Percentiles rank a stretch among this genome's conserved stretches.
Conservation (phyloP, 768 basidiomycete species). For the Trametes sanguinea region DNA sequence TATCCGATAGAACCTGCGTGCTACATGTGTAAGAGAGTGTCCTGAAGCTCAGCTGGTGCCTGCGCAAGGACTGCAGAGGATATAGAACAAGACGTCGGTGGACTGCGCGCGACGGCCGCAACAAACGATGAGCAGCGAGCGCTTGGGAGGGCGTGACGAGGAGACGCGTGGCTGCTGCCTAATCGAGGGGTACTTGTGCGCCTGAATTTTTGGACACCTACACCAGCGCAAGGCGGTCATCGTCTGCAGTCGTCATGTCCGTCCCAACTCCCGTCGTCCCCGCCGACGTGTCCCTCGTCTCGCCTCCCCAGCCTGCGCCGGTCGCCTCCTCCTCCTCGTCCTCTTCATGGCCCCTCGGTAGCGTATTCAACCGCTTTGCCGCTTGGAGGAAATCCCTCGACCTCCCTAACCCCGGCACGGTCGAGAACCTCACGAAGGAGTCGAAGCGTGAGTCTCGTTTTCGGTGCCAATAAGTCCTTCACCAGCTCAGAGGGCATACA, state of each 20-base stretch:
- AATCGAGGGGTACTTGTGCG: slow-evolving; percentile 12
- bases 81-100: not conserved
- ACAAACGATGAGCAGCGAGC: not conserved
- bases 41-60: no score
- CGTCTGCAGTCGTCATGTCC: slow-evolving; percentile 22
- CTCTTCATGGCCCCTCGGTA: slow-evolving; percentile 55
- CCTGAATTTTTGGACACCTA: slow-evolving; percentile 20
- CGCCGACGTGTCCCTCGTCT: slow-evolving; percentile 6
- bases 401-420: slow-evolving; percentile 88
- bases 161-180: slow-evolving; percentile 12
- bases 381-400: slow-evolving; percentile 81
- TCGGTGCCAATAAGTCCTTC: slow-evolving; percentile 4
- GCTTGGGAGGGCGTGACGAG: slow-evolving; percentile 1
- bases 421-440: slow-evolving; percentile 92
- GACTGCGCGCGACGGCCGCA: not conserved
- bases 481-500: slow-evolving; percentile 33
- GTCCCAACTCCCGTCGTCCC: slow-evolving; percentile 19
- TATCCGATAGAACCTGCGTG: no score
- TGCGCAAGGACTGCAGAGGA: no score
- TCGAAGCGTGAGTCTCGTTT: slow-evolving; percentile 67
- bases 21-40: no score
- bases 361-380: slow-evolving; percentile 71
- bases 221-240: slow-evolving; percentile 14
- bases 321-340: slow-evolving; percentile 23
- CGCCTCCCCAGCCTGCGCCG: slow-evolving; percentile 10